Evolutionary conservation across 192 early-diverging fungal species (phyloP), one percentile per base, ranked within the genome.

Genomic region (Gigaspora rosea): DNA sequence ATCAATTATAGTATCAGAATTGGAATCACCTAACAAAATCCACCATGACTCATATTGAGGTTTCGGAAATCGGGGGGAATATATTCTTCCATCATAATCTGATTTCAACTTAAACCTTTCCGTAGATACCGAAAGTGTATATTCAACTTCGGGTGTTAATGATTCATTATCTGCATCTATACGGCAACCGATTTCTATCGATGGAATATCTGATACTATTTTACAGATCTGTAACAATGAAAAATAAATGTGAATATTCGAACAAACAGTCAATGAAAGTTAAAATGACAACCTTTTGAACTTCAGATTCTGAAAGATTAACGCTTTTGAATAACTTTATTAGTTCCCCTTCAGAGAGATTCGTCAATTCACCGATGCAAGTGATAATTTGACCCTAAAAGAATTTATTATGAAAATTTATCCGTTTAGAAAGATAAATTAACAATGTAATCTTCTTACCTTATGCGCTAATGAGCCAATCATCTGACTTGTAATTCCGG

Each of bases 31-130:
- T 9, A 98, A 81, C 9, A 97, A 86, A 5, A 94, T 75, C 93
- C 94, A 99, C 95, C 95, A 99, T 0, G 94, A 92, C 78, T 99
- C 96, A 80, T 91, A 93, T 80, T 98, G 96, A 8, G 89, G 84
- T 78, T 98, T 97, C 18, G 95, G 93, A 78, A 98, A 99, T 72
- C 86, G 80, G 20, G 95, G 95, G 20, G 94, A 87, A 74, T 93
- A 85, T n/a, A 95, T 89, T 20, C 88, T 88, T 2, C 90, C 90
- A 27, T 80, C 65, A 78, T 89, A 80, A 0, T 46, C 56, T 12
- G 80, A 66, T 27, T 62, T 22, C 8, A 71, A 75, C 7, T 64
- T 41, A 32, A 63, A 41, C 32, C 81, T 61, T 3, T 71, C 41
- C 52, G 81, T 27, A 35, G 61, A 47, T 16, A 85, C 59, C 47